Evolutionary conservation across 2,329 filamentous ascomycete genomes (phyloP).

Genomic region (Emergomyces pasteurianus): DNA sequence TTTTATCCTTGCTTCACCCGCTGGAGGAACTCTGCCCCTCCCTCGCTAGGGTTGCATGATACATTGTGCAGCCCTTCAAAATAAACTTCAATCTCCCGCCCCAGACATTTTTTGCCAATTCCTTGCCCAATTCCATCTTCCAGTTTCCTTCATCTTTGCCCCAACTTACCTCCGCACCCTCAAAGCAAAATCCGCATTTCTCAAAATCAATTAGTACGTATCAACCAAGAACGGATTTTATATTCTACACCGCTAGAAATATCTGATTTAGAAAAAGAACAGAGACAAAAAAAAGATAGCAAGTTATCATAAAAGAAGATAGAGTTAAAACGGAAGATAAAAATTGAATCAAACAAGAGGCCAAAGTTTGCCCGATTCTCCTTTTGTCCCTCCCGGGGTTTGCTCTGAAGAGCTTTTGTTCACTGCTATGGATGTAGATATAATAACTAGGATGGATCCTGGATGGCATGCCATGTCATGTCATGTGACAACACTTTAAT

Average conservation of each 20-base stretch:
- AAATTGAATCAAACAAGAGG: neutral
- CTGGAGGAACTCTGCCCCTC: too few species aligned
- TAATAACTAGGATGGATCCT: too few species aligned
- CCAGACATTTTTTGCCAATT: neutral
- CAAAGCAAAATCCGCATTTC: too few species aligned
- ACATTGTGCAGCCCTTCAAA: neutral
- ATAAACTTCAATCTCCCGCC: neutral
- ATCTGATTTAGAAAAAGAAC: neutral
- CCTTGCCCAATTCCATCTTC: neutral
- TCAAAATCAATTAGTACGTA: too few species aligned
- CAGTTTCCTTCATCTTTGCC: neutral
- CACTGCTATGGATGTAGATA: too few species aligned
- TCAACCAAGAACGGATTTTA: too few species aligned
- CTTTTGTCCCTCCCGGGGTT: too few species aligned
- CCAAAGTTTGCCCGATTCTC: too few species aligned
- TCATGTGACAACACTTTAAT: neutral
- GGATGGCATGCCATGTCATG: neutral
- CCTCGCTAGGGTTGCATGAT: neutral
- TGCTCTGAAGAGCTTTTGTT: too few species aligned
- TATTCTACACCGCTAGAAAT: too few species aligned
- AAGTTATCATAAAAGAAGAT: neutral
- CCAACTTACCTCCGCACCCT: neutral
- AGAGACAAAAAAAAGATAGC: neutral
- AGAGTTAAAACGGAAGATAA: neutral
- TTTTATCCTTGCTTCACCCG: neutral